Evolutionary conservation across 768 basidiomycete species (phyloP).

Genomic region (Serpula lacrymans): DNA sequence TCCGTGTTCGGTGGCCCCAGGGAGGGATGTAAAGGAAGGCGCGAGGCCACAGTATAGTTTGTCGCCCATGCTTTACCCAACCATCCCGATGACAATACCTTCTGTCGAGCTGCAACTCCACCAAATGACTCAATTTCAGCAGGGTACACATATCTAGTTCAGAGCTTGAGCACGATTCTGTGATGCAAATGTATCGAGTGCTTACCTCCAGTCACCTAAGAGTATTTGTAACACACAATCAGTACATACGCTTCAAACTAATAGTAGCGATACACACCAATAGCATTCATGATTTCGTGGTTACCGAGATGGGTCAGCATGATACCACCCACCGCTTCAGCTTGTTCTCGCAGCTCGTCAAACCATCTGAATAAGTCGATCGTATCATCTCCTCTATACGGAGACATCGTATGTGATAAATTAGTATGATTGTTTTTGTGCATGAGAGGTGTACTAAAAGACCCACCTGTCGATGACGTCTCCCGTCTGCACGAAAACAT

Average conservation of each 20-base stretch:
- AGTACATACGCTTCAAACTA: constrained; percentile 3
- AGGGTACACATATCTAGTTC: constrained; percentile 73
- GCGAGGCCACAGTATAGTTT: constrained; percentile 81
- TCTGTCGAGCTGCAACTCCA: constrained; percentile 63
- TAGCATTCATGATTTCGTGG: constrained; percentile 94
- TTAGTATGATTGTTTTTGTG: no score
- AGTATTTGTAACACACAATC: constrained; percentile 10
- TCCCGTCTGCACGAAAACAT: constrained; percentile 92
- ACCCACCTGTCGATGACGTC: constrained; percentile 89
- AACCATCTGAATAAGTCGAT: constrained; percentile 82
- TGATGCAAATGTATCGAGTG: constrained; percentile 3
- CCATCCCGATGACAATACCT: constrained; percentile 68
- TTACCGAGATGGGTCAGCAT: constrained; percentile 85
- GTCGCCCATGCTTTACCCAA: constrained; percentile 80
- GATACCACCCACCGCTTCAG: constrained; percentile 60
- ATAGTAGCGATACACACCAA: constrained; percentile 43
- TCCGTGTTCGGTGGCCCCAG: constrained; percentile 66
- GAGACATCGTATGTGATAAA: constrained; percentile 11
- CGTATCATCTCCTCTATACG: constrained; percentile 79
- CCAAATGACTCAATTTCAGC: constrained; percentile 85
- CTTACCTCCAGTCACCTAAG: constrained; percentile 89
- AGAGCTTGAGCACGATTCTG: constrained; percentile 3
- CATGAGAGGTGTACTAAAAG: constrained; percentile 1
- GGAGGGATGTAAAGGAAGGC: constrained; percentile 74
- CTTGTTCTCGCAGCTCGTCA: constrained; percentile 78